Evolutionary conservation across 768 basidiomycete genomes (phyloP).

Genomic region (Xerocomus brunneocitrinus): DNA sequence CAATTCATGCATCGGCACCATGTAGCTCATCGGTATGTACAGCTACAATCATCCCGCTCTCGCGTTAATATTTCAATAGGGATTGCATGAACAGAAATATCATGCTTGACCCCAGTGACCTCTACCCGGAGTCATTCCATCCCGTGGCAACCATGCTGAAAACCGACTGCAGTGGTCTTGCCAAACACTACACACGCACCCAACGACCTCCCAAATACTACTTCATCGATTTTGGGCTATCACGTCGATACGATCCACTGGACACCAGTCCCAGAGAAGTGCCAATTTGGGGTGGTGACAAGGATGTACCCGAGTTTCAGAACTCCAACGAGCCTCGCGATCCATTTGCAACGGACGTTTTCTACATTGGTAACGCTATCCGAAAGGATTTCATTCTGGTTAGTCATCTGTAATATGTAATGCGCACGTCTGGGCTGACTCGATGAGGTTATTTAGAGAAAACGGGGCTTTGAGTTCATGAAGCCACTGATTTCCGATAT

Average conservation of each 20-base stretch:
- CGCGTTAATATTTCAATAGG: conserved; percentile 12
- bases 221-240: no score
- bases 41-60: no score
- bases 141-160: conserved; percentile 11
- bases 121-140: conserved; percentile 29
- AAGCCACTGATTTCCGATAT: conserved; percentile 31
- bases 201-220: no score
- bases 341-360: conserved; percentile 43
- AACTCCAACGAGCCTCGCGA: conserved; percentile 22
- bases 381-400: conserved; percentile 32
- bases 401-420: not conserved
- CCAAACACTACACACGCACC: conserved; percentile 29
- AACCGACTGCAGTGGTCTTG: conserved; percentile 18
- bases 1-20: conserved; percentile 24
- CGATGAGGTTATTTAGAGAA: not conserved
- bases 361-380: no score
- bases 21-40: conserved; percentile 13
- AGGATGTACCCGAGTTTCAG: conserved; percentile 36
- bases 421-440: no score
- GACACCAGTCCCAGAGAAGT: no score
- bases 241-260: no score
- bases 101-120: conserved; percentile 25
- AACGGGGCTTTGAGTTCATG: conserved; percentile 29
- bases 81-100: conserved; percentile 30
- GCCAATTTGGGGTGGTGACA: no score